These are phyloP conservation scores for Miscanthus lutarioriparius DNA, from an alignment of 176 grass and related monocot genomes.

Conservation along the genomic window DNA sequence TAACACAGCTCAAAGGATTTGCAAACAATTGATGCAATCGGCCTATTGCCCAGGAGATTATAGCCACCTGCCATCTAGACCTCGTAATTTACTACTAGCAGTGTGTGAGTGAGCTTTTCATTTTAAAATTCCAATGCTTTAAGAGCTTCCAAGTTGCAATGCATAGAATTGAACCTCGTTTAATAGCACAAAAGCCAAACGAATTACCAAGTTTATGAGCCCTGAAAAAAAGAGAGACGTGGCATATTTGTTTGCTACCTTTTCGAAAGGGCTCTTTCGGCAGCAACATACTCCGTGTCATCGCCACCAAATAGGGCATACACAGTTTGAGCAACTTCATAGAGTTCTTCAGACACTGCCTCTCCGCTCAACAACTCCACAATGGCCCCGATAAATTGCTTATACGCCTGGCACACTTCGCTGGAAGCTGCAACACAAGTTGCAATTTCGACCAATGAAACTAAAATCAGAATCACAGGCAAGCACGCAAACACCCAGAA, in stretches of 20 bases:
- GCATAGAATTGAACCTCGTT: neutral
- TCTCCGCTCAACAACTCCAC: slow-evolving; percentile 82
- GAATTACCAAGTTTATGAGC: neutral
- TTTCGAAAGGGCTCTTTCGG: slow-evolving; percentile 28
- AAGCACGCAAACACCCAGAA: neutral
- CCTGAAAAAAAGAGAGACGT: neutral
- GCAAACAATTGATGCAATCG: neutral
- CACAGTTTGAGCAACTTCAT: slow-evolving; percentile 59
- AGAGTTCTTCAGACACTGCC: slow-evolving; percentile 76
- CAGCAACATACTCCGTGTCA: slow-evolving; percentile 30
- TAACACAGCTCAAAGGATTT: neutral
- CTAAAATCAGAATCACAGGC: neutral
- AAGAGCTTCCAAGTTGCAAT: neutral
- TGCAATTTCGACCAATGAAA: slow-evolving; percentile 24
- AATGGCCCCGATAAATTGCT: slow-evolving; percentile 72
- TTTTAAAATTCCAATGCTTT: neutral
- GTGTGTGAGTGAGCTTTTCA: neutral
- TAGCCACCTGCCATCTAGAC: neutral
- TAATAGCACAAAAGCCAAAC: slow-evolving; percentile 13
- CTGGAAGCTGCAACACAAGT: slow-evolving; percentile 57
- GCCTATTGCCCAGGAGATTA: neutral
- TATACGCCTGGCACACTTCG: slow-evolving; percentile 78
- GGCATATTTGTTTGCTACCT: slow-evolving; percentile 34
- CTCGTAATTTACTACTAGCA: neutral
- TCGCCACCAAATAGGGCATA: slow-evolving; percentile 60